Base-by-base conservation (phyloP, 192 early-diverging fungal species). In the Linderina pennispora region DNA sequence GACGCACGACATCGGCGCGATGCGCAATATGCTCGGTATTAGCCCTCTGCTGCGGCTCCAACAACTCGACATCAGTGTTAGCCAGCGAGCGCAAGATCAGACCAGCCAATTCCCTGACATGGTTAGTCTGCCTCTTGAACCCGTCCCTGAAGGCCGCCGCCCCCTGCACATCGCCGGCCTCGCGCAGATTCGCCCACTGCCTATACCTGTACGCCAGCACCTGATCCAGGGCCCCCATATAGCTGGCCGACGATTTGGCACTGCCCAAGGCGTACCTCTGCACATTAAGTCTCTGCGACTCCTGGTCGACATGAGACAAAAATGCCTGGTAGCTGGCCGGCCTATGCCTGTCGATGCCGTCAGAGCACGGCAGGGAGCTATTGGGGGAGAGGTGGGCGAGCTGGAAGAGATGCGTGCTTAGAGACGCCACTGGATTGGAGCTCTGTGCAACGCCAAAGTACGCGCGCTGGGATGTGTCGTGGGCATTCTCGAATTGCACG, bases 101-200 rank as follows among this genome's bases (percentile, higher is more conserved):
- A 35, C 80, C 51, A 2, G 55, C 57, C 11, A 61, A 52, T 36
- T 84, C 66, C 22, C 89, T 81, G 19, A 75, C 62, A 37, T 55
- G 34, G 64, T 65, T 21, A 65, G 82, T 53, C 76, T 75, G 51
- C 65, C 63, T 63, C 84, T 89, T 46, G 77, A 80, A 35, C 59
- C 71, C 41, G 80, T 65, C 36, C 77, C 80, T 8, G 80, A 80
- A 23, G 35, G 51, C 45, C 80, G 73, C 63, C 13, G 56, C 53
- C 1, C 84, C 80, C 57, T 89, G 72, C 50, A 89, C 84, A 36
- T 87, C 82, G 39, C 90, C 87, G 43, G 91, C 88, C 64, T 87
- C 82, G 63, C 89, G 90, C 23, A 89, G 82, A 55, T 91, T 89
- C 54, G 76, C 82, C 91, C 91, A 94, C 57, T 94, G 91, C 17